phyloP scores from a whole-genome alignment of 108 stramenopile genomes.

The Skeletonema grethae region DNA sequence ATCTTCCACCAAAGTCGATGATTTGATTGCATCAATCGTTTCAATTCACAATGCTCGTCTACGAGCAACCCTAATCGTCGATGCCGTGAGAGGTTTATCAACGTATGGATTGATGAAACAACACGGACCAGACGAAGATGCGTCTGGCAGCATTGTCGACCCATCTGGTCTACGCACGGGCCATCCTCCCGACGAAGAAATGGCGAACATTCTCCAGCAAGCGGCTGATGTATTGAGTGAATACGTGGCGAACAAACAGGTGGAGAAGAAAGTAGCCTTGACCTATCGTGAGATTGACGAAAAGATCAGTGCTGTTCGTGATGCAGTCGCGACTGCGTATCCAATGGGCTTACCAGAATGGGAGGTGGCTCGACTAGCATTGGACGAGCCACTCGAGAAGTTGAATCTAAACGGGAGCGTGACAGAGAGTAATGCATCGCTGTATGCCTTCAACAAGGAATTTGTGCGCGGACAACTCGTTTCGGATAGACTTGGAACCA shows the following conservation, averaged over 20 bases:
- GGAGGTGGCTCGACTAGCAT: slow-evolving; percentile 61
- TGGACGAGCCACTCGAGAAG: slow-evolving; percentile 53
- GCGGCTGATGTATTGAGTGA: slow-evolving; percentile 58
- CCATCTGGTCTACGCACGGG: slow-evolving; percentile 68
- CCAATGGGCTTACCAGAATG: slow-evolving; percentile 85
- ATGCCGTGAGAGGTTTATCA: slow-evolving; percentile 59
- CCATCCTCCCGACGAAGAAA: slow-evolving; percentile 62
- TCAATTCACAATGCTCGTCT: slow-evolving; percentile 68
- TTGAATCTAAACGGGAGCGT: not conserved
- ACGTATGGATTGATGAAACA: slow-evolving; percentile 67
- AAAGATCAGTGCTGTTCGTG: slow-evolving; percentile 73
- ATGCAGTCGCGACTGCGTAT: slow-evolving; percentile 81
- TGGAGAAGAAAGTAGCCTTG: slow-evolving; percentile 41
- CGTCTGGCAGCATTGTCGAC: slow-evolving; percentile 48
- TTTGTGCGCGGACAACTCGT: slow-evolving; percentile 65
- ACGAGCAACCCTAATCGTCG: slow-evolving; percentile 51
- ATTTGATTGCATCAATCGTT: slow-evolving; percentile 72
- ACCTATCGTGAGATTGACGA: slow-evolving; percentile 58
- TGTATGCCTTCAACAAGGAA: slow-evolving; percentile 88
- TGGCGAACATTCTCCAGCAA: slow-evolving; percentile 54
- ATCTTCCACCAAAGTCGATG: slow-evolving; percentile 57
- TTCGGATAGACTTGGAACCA: slow-evolving; percentile 70
- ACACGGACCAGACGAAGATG: slow-evolving; percentile 22
- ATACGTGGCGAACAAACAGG: slow-evolving; percentile 54
- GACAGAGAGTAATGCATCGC: slow-evolving; percentile 47